Percentiles rank a stretch among this genome's conserved stretches.
These are phyloP conservation scores for Venturia asperata DNA, from an alignment of 2,329 filamentous ascomycete genomes.

Conservation along the genomic window DNA sequence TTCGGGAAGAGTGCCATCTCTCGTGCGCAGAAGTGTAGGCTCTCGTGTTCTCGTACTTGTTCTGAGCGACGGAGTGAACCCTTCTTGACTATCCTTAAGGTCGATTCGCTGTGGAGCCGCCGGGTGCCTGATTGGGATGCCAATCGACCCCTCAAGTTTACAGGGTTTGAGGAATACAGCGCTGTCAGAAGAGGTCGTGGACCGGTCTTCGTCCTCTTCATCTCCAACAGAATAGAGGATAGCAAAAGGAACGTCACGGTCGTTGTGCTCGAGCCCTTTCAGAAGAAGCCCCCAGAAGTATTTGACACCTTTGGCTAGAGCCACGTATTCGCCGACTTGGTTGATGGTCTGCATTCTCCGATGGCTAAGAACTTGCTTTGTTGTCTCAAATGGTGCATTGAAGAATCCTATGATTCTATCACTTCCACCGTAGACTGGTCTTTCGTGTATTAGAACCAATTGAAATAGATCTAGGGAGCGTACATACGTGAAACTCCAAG, in stretches of 20 bases:
- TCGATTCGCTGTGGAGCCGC: constrained; percentile 18
- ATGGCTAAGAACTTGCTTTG: constrained; percentile 32
- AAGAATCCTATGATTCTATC: constrained; percentile 29
- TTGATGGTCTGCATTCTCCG: constrained; percentile 34
- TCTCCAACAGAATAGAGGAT: constrained; percentile 18
- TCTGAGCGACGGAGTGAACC: constrained; percentile 29
- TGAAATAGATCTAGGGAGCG: background rate
- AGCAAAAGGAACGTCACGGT: constrained; percentile 18
- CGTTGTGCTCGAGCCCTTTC: constrained; percentile 16
- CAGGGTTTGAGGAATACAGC: constrained; percentile 17
- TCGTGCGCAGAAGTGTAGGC: constrained; percentile 16
- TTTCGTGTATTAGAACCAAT: background rate
- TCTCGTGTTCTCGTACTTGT: constrained; percentile 30
- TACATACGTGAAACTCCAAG: constrained; percentile 35
- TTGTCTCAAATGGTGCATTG: constrained; percentile 33
- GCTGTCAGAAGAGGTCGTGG: constrained; percentile 18
- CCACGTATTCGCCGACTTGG: constrained; percentile 32
- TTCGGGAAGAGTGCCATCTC: constrained; percentile 19
- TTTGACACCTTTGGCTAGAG: constrained; percentile 27
- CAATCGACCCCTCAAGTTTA: constrained; percentile 16
- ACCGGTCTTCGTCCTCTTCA: constrained; percentile 14
- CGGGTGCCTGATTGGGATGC: constrained; percentile 16
- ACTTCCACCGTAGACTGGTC: constrained; percentile 34
- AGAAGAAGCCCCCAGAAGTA: constrained; percentile 41
- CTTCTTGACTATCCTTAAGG: constrained; percentile 26